Conservation (phyloP, 2,329 filamentous ascomycete species). For the Phialophora macrospora region DNA sequence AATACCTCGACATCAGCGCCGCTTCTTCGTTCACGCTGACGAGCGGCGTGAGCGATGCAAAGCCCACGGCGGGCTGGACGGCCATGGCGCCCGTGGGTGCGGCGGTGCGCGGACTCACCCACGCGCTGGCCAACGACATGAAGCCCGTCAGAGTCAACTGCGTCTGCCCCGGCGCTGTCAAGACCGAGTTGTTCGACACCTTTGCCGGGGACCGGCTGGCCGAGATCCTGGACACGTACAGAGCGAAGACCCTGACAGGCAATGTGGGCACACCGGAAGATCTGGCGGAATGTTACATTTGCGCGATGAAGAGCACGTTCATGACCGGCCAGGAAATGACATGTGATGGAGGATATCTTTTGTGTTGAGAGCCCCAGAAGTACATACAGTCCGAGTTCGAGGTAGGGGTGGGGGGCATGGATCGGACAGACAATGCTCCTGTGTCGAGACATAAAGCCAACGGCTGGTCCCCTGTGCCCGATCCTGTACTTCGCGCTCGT, state of each 20-base stretch:
- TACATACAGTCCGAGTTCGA: background rate
- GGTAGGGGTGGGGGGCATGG: conserved; percentile 41
- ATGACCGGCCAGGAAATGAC: conserved; percentile 45
- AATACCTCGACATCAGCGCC: conserved; percentile 43
- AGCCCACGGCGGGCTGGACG: conserved; percentile 45
- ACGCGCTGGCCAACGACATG: conserved; percentile 50
- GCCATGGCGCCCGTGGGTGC: conserved; percentile 40
- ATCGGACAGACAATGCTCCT: too few relatives aligned
- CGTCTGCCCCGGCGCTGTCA: conserved; percentile 49
- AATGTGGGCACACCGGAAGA: conserved; percentile 44
- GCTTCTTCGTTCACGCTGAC: conserved; percentile 50
- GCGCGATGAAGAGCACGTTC: conserved; percentile 52
- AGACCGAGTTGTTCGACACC: conserved; percentile 48
- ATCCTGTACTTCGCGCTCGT: too few relatives aligned
- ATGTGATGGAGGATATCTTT: conserved; percentile 47
- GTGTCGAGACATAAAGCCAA: too few relatives aligned
- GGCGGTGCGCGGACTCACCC: conserved; percentile 43
- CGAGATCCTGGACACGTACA: conserved; percentile 45
- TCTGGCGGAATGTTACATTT: conserved; percentile 53
- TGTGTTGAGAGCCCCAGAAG: conserved; percentile 21
- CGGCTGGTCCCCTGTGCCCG: too few relatives aligned
- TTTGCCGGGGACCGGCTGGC: conserved; percentile 34
- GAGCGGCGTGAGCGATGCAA: conserved; percentile 44
- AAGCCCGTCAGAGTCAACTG: conserved; percentile 51
- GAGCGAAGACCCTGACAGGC: conserved; percentile 40